Base-by-base conservation (phyloP, 208 protist species). In the Trypanosoma melophagium region DNA sequence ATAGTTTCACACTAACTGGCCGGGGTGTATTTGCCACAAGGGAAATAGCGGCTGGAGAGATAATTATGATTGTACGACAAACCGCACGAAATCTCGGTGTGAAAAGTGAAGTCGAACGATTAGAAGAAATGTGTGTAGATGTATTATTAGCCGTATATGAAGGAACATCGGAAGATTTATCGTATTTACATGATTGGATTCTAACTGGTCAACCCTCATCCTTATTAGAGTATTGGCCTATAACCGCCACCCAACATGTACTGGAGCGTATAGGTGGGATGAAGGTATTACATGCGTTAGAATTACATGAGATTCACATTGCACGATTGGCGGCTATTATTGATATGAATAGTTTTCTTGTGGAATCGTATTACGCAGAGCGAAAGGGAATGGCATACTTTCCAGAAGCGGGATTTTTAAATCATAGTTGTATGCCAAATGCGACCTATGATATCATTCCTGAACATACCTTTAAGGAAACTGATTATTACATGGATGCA, bases 351-450 rank as follows among this genome's bases (percentile, higher is more conserved):
- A 89, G 83, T 61, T 93, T 96, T 53, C 83, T 94, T 13, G 87
- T 96, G 28, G 87, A 96, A 66, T 90, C 84, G 50, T 91, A 62
- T 60, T 90, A 85, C 45, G 84, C 84, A 38, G 84, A 93, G 71
- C 85, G 87, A 8, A 93, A 90, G 51, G 90, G 90, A 31, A 92
- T 92, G 85, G 90, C 83, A 12, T 96, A 96, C 79, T 96, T 92
- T 58, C 87, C 90, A 7, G 87, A 94, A 72, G 90, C 90, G 0
- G 90, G 85, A 16, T 94, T 93, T 57, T 61, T 93, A 17, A 96
- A 96, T 50, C 90, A 96, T 78, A 96, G 90, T 82, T 96, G 90
- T 62, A 50, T 58, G 21, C 87, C 90, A 12, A 96, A 96, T 73
- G 77, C 83, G 17, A 86, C 79, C 35, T 96, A 96, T 65, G 86